Base-by-base conservation (phyloP, 116 monocot species). In the Papilionanthe hybrid region DNA sequence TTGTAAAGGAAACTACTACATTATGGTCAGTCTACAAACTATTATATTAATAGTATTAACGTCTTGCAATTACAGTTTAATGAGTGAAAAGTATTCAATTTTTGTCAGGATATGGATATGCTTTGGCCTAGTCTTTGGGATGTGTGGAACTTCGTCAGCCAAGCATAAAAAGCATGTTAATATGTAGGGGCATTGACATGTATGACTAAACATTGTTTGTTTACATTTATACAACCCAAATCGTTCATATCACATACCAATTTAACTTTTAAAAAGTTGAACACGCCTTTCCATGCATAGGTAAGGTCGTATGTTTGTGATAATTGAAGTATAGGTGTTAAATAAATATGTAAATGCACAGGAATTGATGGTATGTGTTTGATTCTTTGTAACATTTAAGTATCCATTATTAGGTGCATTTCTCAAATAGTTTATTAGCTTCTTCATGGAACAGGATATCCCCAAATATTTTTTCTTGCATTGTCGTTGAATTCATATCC, bases 61-160 rank as follows among this genome's bases (percentile, higher is more conserved):
- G 37, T 44, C 43, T 44, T 73, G 19, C n/a, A 5, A 44, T 75
- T 75, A 49, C 28, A 23, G 15, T 47, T 10, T 53, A 45, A 18
- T 55, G 27, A 72, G 7, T 42, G 30, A 29, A 20, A 50, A 20
- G n/a, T 20, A 41, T 78, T 50, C 72, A 42, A 42, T 63, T 47
- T 78, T 1, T 78, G 82, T 82, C 82, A 99, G 99, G 94, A 95
- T 43, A 99, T 99, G 99, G 99, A 99, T 86, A 95, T 99, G 86
- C 95, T 99, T 86, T 95, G 99, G 42, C 95, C 99, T 79, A 99
- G 99, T 84, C 88, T 99, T 23, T 99, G 99, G 99, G 99, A 99
- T 83, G 91, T 94, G 15, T 99, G 99, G 99, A 99, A 99, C 75
- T 90, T 92, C 56, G 86, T 93, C 42, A 90, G 92, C 27, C 96